A percentile compares a stretch with the other conserved stretches of the same genome.
These are phyloP conservation scores for Triglochin maritima DNA, from an alignment of 106 monocot species.

Conservation along the genomic window DNA sequence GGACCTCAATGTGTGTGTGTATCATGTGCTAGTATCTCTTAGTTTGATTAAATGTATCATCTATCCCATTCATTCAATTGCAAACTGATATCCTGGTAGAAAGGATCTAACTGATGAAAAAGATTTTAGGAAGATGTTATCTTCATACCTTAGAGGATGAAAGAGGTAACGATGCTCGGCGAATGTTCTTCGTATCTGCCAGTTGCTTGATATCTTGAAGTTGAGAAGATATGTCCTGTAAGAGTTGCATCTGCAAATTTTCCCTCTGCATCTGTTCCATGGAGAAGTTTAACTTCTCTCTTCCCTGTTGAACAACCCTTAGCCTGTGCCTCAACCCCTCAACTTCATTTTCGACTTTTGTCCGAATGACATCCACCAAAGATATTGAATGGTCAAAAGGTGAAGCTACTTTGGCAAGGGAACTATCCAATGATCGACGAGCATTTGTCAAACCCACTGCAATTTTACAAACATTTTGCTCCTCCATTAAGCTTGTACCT, in stretches of 20 bases:
- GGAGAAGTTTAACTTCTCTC: constrained; percentile 47
- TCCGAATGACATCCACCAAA: constrained; percentile 37
- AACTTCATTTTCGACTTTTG: constrained; percentile 57
- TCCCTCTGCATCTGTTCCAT: constrained; percentile 34
- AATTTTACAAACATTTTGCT: constrained; percentile 28
- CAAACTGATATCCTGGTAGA: no score
- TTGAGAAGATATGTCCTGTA: constrained; percentile 55
- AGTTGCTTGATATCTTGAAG: constrained; percentile 37
- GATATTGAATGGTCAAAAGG: constrained; percentile 28
- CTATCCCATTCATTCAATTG: no score
- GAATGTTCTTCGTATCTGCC: constrained; percentile 22
- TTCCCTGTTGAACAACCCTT: constrained; percentile 43
- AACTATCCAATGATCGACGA: not conserved
- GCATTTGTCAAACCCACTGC: constrained; percentile 21
- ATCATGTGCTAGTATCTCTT: not conserved
- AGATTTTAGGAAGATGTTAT: not conserved
- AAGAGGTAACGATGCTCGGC: constrained; percentile 35
- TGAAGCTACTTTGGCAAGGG: constrained; percentile 7
- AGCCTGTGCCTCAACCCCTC: constrained; percentile 61
- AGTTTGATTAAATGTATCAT: no score
- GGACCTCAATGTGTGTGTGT: not conserved
- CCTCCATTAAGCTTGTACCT: constrained; percentile 5
- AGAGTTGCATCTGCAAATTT: constrained; percentile 36
- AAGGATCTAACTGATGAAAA: not conserved
- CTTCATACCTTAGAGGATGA: constrained; percentile 33